These are phyloP conservation scores for Coriaria nepalensis DNA, from an alignment of 306 rosid genomes.

Conservation along the genomic window DNA sequence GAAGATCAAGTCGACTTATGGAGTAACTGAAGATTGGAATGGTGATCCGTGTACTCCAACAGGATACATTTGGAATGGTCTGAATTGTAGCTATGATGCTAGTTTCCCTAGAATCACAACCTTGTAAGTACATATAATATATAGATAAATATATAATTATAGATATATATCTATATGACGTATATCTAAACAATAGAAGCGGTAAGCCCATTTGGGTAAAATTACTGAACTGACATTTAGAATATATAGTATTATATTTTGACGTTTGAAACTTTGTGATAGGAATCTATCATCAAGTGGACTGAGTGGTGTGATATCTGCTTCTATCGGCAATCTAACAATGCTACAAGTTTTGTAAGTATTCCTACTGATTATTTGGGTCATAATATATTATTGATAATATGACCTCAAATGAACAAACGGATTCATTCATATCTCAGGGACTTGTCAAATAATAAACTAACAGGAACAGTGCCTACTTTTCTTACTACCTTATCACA, in stretches of 20 bases:
- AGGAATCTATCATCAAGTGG: slow-evolving; percentile 24
- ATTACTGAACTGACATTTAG: too few relatives aligned
- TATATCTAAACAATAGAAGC: too few relatives aligned
- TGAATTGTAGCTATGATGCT: slow-evolving; percentile 22
- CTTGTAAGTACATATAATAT: slow-evolving; percentile 8
- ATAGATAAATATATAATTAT: too few relatives aligned
- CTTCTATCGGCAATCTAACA: slow-evolving; percentile 21
- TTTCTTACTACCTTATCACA: slow-evolving; percentile 9
- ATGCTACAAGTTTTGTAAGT: slow-evolving; percentile 38
- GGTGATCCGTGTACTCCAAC: slow-evolving; percentile 33
- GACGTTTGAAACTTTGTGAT: neutral
- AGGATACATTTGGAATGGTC: slow-evolving; percentile 17
- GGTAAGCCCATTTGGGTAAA: too few relatives aligned
- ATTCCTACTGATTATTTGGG: too few relatives aligned
- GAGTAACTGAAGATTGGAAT: slow-evolving; percentile 21
- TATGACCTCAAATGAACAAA: too few relatives aligned
- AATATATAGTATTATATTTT: too few relatives aligned
- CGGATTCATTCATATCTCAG: too few relatives aligned
- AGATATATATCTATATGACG: too few relatives aligned
- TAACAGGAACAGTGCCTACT: slow-evolving; percentile 12
- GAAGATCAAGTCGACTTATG: slow-evolving; percentile 13
- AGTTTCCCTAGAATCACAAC: slow-evolving; percentile 26
- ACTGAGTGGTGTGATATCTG: slow-evolving; percentile 24
- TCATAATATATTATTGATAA: too few relatives aligned
- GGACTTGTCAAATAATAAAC: slow-evolving; percentile 33